A percentile compares a stretch with the other conserved stretches of the same genome.
These are phyloP conservation scores for Dillenia turbinata DNA, from an alignment of 164 flowering plant species.

Conservation along the genomic window DNA sequence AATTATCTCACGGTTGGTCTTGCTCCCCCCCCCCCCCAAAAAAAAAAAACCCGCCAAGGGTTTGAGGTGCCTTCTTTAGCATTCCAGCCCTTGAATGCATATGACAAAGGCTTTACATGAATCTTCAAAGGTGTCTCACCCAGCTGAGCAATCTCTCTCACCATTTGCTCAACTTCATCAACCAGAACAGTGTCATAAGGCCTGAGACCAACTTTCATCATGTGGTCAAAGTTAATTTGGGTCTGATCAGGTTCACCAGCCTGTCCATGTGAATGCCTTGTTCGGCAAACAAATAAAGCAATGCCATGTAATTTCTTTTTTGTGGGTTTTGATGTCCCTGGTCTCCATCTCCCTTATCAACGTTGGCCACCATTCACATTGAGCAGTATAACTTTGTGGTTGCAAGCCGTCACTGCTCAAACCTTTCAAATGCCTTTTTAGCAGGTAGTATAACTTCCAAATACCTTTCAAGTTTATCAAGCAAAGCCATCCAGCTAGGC, in stretches of 20 bases:
- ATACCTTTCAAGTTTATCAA: conserved; percentile 46
- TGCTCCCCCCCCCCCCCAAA: conserved; percentile 65
- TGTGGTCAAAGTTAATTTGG: conserved; percentile 54
- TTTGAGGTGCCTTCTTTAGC: conserved; percentile 68
- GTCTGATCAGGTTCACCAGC: conserved; percentile 62
- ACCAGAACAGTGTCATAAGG: conserved; percentile 83
- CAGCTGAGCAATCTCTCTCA: conserved; percentile 47
- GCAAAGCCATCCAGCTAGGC: conserved; percentile 76
- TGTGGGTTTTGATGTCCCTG: conserved; percentile 43
- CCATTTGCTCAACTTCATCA: conserved; percentile 73
- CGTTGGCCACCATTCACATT: conserved; percentile 59
- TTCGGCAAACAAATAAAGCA: conserved; percentile 59
- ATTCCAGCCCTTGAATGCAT: conserved; percentile 62
- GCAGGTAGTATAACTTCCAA: conserved; percentile 39
- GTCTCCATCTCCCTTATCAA: conserved; percentile 77
- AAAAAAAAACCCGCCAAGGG: conserved; percentile 30
- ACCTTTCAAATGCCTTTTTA: conserved; percentile 55
- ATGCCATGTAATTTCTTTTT: conserved; percentile 69
- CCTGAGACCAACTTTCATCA: conserved; percentile 50
- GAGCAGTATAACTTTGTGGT: conserved; percentile 56
- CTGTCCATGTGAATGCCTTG: conserved; percentile 49
- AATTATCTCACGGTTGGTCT: conserved; percentile 13
- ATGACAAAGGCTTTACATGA: conserved; percentile 70
- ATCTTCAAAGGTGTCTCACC: conserved; percentile 63
- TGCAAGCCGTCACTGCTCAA: conserved; percentile 58